A percentile compares a stretch with the other conserved stretches of the same genome.
Conservation (phyloP, 2,329 filamentous ascomycete species). For the Penicillium frequentans region DNA sequence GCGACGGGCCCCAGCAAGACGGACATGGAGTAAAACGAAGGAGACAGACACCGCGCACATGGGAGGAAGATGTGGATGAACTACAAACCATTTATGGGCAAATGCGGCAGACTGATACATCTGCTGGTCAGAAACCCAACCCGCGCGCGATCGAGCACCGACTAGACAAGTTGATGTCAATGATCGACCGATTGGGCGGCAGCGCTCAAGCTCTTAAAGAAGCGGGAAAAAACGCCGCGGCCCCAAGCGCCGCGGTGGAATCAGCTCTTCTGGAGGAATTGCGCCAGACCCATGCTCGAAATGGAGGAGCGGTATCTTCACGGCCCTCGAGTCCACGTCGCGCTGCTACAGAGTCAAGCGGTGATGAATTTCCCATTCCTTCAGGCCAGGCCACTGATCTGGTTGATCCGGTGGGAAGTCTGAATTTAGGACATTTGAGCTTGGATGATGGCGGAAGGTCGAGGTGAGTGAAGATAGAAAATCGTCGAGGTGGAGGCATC, state of each 20-base stretch:
- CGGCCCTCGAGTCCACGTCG: conserved; percentile 35
- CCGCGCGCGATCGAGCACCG: conserved; percentile 44
- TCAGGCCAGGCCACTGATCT: conserved; percentile 42
- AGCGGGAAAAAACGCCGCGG: conserved; percentile 19
- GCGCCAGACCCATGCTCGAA: conserved; percentile 14
- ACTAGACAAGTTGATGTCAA: conserved; percentile 44
- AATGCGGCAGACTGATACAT: conserved; percentile 25
- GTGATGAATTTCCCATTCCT: conserved; percentile 46
- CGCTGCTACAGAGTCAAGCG: conserved; percentile 30
- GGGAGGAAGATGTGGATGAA: conserved; percentile 35
- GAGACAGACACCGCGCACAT: conserved; percentile 27
- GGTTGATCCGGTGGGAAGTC: conserved; percentile 42
- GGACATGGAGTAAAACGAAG: conserved; percentile 38
- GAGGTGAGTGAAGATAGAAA: conserved; percentile 7
- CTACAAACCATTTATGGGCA: conserved; percentile 33
- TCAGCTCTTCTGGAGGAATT: conserved; percentile 16
- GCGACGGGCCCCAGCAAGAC: conserved; percentile 11
- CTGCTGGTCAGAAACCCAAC: conserved; percentile 26
- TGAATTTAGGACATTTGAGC: conserved; percentile 45
- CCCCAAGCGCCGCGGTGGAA: conserved; percentile 18
- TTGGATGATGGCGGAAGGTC: conserved; percentile 45
- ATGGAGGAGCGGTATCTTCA: conserved; percentile 18
- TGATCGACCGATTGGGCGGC: conserved; percentile 46
- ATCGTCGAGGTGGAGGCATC: not conserved
- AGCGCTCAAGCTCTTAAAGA: conserved; percentile 30